Evolutionary conservation across 2,329 filamentous ascomycete species (phyloP), one percentile per base, ranked within the genome.

Genomic region (Tolypocladium amazonense): DNA sequence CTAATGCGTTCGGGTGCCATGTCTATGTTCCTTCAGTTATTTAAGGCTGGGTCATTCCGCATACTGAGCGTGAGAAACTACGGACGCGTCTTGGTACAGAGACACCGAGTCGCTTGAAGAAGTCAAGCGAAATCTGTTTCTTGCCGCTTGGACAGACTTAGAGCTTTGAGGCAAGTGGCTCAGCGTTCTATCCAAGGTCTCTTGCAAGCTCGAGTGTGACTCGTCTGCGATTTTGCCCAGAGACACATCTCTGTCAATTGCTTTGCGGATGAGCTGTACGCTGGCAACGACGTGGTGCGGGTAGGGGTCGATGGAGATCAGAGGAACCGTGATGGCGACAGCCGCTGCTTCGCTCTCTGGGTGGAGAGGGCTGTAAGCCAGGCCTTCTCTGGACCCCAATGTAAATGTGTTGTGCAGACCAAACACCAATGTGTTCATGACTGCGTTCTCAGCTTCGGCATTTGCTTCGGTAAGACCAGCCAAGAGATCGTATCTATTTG

Each of bases 281-380:
- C 65, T 65, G 15, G 69, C 69, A 2, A 71, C 69, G 27, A 69
- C 65, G 38, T 72, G 70, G 30, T 72, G 70, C 0, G 70, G 69
- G 33, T 71, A 71, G 7, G 70, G 69, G 47, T 72, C 70, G 25
- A 72, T 69, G 11, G 70, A 67, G 4, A 72, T 64, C 12, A 72
- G 65, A 2, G 70, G 68, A 12, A 70, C 64, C 1, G 65, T 67
- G 33, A 68, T 60, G 11, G 50, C 30, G 25, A 27, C 33, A 3
- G 60, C 47, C 12, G 39, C 53, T 56, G 23, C 14, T 33, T 35
- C 59, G 23, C 55, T 41, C 43, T n/a, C 43, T 35, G 8, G 18
- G 39, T 50, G 23, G 23, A 14, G 8, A 23, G 43, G 20, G 45
- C 27, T 3, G 18, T 47, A 7, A 9, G 27, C 15, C 23, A 35